phyloP scores from a whole-genome alignment of 176 grass and related monocot genomes.

The Lolium rigidum region DNA sequence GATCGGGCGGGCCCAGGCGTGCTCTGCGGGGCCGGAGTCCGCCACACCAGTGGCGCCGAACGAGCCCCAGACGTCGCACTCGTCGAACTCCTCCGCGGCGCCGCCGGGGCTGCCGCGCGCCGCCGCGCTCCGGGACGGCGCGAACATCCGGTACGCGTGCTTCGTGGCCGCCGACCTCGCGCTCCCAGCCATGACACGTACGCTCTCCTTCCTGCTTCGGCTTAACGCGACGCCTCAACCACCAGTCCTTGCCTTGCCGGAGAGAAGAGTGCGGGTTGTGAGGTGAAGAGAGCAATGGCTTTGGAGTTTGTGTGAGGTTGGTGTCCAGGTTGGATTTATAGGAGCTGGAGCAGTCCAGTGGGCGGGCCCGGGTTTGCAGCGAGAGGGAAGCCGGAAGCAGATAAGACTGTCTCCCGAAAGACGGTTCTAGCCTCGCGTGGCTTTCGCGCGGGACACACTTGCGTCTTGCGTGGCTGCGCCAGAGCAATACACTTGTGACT shows the following conservation, averaged over 20 bases:
- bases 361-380: background rate
- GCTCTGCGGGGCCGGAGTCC: conserved; percentile 14
- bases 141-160: conserved; percentile 75
- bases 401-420: conserved; percentile 47
- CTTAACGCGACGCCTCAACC: conserved; percentile 25
- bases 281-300: conserved; percentile 44
- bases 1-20: conserved; percentile 17
- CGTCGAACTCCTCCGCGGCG: conserved; percentile 70
- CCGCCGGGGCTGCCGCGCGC: conserved; percentile 35
- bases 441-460: background rate
- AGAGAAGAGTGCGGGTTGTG: background rate
- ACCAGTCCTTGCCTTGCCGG: background rate
- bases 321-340: conserved; percentile 52
- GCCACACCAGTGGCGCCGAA: background rate
- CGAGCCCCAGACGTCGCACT: conserved; percentile 78
- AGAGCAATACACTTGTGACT: background rate
- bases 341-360: background rate
- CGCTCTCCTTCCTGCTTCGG: background rate
- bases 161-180: conserved; percentile 51
- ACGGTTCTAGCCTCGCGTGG: conserved; percentile 44
- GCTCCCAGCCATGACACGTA: conserved; percentile 55
- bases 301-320: conserved; percentile 33
- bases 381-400: conserved; percentile 16
- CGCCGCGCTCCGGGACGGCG: conserved; percentile 46
- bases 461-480: background rate